Conservation (phyloP, 2,329 filamentous ascomycete genomes). For the Ophiocordyceps polyrhachis-furcata region DNA sequence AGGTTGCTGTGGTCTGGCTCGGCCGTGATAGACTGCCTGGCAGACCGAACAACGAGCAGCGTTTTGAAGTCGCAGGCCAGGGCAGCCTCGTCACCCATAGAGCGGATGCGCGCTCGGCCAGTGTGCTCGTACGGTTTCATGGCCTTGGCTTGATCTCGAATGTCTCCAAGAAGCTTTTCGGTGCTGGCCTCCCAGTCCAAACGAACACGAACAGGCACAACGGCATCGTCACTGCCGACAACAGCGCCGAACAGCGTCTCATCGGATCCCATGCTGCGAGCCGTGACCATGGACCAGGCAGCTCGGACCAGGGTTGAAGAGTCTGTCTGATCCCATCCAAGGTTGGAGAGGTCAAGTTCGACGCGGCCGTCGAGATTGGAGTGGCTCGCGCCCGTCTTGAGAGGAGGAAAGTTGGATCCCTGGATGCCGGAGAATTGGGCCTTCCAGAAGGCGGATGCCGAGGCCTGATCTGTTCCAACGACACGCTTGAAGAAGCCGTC, state of each 20-base stretch:
- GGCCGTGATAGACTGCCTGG: neutral
- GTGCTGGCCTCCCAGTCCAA: constrained; percentile 3
- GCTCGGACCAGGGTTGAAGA: constrained; percentile 3
- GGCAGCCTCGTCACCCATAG: constrained; percentile 2
- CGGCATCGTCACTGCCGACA: constrained; percentile 3
- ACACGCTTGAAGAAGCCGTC: constrained; percentile 3
- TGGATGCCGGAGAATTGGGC: constrained; percentile 1
- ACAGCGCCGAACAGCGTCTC: constrained; percentile 11
- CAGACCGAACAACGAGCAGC: constrained; percentile 1
- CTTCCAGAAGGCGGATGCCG: constrained; percentile 2
- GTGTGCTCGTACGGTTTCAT: constrained; percentile 10
- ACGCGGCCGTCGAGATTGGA: neutral
- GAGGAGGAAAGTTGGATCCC: constrained; percentile 1
- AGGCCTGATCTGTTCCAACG: constrained; percentile 1
- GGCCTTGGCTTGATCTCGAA: constrained; percentile 9
- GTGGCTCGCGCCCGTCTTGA: neutral
- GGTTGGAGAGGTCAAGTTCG: neutral
- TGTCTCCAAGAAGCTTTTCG: constrained; percentile 1
- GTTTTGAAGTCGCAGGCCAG: constrained; percentile 5
- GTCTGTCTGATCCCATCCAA: neutral
- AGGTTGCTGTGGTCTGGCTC: neutral
- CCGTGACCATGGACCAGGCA: constrained; percentile 14
- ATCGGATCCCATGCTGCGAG: constrained; percentile 14
- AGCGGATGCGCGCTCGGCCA: constrained; percentile 11
- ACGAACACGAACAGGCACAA: constrained; percentile 4